Conservation (phyloP, 495 filamentous ascomycete genomes). For the Penicillium crystallinum region DNA sequence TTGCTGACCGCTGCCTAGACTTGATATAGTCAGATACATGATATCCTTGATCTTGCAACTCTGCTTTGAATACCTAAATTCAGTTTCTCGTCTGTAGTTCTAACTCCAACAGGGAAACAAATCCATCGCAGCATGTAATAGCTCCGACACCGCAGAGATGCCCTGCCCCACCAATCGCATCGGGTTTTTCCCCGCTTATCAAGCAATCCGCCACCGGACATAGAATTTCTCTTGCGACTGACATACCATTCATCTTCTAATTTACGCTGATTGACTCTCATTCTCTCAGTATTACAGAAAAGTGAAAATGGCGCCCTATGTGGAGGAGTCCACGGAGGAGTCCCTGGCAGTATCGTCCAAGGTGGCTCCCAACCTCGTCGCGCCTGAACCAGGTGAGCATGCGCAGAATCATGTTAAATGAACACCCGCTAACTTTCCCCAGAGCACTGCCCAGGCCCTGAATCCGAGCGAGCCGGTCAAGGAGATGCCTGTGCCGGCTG, state of each 20-base stretch:
- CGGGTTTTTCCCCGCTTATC: slow-evolving; percentile 37
- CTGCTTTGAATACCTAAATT: too few relatives aligned
- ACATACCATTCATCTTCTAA: neutral
- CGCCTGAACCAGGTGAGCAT: slow-evolving; percentile 73
- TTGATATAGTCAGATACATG: too few relatives aligned
- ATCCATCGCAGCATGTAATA: neutral
- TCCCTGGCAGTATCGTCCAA: slow-evolving; percentile 66
- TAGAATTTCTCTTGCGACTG: slow-evolving; percentile 14
- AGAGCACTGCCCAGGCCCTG: slow-evolving; percentile 94
- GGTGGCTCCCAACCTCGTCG: slow-evolving; percentile 72
- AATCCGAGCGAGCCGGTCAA: slow-evolving; percentile 78
- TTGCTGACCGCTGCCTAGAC: too few relatives aligned
- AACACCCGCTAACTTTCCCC: slow-evolving; percentile 3
- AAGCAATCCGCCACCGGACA: slow-evolving; percentile 29
- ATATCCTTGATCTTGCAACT: too few relatives aligned
- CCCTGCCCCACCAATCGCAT: slow-evolving; percentile 29
- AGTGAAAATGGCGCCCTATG: slow-evolving; percentile 57
- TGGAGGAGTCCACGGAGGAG: slow-evolving; percentile 62
- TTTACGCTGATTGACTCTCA: neutral
- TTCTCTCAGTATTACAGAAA: neutral
- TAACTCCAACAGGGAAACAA: too few relatives aligned
- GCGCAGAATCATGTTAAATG: slow-evolving; percentile 3
- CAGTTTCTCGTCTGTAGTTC: too few relatives aligned
- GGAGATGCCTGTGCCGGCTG: slow-evolving; percentile 88
- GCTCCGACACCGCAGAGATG: slow-evolving; percentile 25